Percentiles rank a stretch among this genome's conserved stretches.
phyloP scores from a whole-genome alignment of 2,329 filamentous ascomycete genomes.

The Raffaelea ambrosiae region DNA sequence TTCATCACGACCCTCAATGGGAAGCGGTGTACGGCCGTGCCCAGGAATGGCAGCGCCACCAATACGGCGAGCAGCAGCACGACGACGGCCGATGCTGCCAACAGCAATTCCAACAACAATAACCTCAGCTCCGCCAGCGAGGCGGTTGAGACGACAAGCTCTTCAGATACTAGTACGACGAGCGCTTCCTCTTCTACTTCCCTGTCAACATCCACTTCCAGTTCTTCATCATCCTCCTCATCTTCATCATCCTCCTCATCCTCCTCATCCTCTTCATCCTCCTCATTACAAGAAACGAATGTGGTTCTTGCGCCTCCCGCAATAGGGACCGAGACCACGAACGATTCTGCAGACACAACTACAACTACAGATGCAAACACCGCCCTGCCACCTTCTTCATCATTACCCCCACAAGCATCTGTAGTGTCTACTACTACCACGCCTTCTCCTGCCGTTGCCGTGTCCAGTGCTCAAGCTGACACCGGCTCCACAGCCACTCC shows the following conservation, averaged over 20 bases:
- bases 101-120: background rate
- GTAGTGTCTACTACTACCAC: background rate
- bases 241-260: slow-evolving; percentile 9
- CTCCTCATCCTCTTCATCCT: slow-evolving; percentile 5
- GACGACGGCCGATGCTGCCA: slow-evolving; percentile 9
- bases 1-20: slow-evolving; percentile 41
- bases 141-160: background rate
- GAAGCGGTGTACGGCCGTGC: slow-evolving; percentile 46
- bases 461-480: slow-evolving; percentile 28
- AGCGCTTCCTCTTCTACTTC: slow-evolving; percentile 17
- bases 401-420: slow-evolving; percentile 2
- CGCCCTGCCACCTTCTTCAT: background rate
- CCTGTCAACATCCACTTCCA: slow-evolving; percentile 15
- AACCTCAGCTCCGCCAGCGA: background rate
- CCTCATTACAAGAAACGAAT: slow-evolving; percentile 4
- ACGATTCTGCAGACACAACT: slow-evolving; percentile 4
- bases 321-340: slow-evolving; percentile 4
- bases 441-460: slow-evolving; percentile 5
- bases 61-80: slow-evolving; percentile 7
- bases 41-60: slow-evolving; percentile 20
- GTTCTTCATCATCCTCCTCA: slow-evolving; percentile 11
- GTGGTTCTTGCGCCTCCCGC: slow-evolving; percentile 6
- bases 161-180: slow-evolving; percentile 23
- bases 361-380: background rate
- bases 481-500: slow-evolving; percentile 20